phyloP scores from a whole-genome alignment of 2,329 filamentous ascomycete genomes.

The Colletotrichum sp. region DNA sequence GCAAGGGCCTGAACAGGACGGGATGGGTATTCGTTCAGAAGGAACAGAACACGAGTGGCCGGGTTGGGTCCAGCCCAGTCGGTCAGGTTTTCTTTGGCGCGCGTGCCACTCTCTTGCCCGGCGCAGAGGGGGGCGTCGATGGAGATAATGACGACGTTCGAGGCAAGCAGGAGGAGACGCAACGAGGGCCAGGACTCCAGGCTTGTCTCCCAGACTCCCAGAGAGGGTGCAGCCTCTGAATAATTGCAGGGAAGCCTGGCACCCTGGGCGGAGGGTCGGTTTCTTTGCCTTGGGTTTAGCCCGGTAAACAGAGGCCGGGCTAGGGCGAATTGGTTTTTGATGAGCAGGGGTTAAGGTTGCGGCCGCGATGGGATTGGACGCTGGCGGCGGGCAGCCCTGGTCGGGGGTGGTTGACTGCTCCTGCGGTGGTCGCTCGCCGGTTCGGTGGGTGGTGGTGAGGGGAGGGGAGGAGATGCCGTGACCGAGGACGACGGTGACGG shows the following conservation, averaged over 20 bases:
- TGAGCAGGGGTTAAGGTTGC: not conserved
- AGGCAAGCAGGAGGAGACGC: not conserved
- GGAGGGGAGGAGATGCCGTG: not conserved
- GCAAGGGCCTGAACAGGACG: not conserved
- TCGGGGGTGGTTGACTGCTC: not conserved
- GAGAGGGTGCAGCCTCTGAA: not conserved
- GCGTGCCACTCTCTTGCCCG: not conserved
- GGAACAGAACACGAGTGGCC: not conserved
- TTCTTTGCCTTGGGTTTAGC: not conserved
- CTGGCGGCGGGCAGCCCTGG: not conserved
- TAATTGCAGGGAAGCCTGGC: not conserved
- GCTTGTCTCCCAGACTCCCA: not conserved
- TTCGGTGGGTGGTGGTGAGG: not conserved
- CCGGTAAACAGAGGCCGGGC: not conserved
- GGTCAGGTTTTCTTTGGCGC: constrained; percentile 12
- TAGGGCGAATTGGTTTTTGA: not conserved
- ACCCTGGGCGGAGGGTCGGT: not conserved
- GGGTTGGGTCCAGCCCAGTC: constrained; percentile 15
- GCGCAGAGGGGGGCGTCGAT: not conserved
- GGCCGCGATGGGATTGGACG: not conserved
- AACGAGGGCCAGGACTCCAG: not conserved
- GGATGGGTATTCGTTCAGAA: not conserved
- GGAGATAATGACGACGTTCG: constrained; percentile 13
- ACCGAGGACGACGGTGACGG: not conserved
- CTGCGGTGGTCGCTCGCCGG: not conserved